These are phyloP conservation scores for Phialemonium atrogriseum DNA, from an alignment of 2,329 filamentous ascomycete species.

Conservation along the genomic window DNA sequence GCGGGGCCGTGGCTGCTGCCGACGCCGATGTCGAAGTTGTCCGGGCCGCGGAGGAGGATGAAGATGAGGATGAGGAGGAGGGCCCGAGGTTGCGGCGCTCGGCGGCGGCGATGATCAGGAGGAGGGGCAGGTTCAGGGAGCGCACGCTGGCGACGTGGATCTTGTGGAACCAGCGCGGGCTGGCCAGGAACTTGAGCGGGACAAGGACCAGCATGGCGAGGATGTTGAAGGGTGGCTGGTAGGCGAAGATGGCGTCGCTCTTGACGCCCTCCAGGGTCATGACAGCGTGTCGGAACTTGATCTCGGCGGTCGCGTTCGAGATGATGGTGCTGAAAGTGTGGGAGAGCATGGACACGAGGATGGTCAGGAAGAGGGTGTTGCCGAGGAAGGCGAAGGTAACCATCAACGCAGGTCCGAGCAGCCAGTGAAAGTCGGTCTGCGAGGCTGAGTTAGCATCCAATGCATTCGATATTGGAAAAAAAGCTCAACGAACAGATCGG, in stretches of 20 bases:
- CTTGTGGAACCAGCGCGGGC: slow-evolving; percentile 84
- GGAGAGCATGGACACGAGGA: slow-evolving; percentile 77
- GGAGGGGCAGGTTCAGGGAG: slow-evolving; percentile 64
- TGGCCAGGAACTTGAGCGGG: slow-evolving; percentile 68
- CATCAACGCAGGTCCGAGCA: slow-evolving; percentile 75
- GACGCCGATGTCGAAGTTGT: slow-evolving; percentile 6
- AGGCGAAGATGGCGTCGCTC: slow-evolving; percentile 73
- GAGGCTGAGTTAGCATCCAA: slow-evolving; percentile 6
- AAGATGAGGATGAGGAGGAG: too few species aligned
- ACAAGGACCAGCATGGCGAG: slow-evolving; percentile 65
- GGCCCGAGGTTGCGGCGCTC: slow-evolving; percentile 65
- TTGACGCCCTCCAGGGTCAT: slow-evolving; percentile 81
- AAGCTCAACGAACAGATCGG: slow-evolving; percentile 28
- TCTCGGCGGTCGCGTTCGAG: slow-evolving; percentile 69
- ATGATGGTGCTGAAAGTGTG: slow-evolving; percentile 78
- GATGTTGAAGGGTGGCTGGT: slow-evolving; percentile 77
- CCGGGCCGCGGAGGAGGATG: too few species aligned
- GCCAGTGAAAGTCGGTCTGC: slow-evolving; percentile 63
- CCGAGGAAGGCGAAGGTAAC: slow-evolving; percentile 77
- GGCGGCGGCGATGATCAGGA: slow-evolving; percentile 61
- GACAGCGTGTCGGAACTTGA: slow-evolving; percentile 73
- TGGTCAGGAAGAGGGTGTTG: slow-evolving; percentile 83
- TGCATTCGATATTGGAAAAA: neutral
- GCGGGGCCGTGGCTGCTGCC: neutral
- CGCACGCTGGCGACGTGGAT: slow-evolving; percentile 74